Conservation (phyloP, 139 green algal species). For the Chlorella sp. region DNA sequence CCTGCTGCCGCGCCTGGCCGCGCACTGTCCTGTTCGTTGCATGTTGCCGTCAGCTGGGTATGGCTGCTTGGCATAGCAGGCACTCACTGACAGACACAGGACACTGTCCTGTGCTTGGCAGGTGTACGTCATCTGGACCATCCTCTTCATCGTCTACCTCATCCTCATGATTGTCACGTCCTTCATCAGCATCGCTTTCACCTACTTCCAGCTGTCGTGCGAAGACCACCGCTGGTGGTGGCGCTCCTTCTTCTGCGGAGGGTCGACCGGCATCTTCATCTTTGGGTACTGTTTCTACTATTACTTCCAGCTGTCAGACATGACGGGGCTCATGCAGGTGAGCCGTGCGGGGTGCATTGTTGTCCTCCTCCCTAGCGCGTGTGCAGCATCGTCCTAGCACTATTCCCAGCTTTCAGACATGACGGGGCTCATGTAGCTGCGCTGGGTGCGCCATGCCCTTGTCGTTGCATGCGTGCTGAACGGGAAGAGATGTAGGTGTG, state of each 20-base stretch:
- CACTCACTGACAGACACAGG: neutral
- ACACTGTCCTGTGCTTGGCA: neutral
- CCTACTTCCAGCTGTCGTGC: constrained; percentile 93
- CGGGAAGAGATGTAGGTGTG: no score
- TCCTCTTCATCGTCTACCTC: constrained; percentile 92
- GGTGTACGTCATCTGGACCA: constrained; percentile 91
- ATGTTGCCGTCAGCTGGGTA: no score
- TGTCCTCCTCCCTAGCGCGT: no score
- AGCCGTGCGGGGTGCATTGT: no score
- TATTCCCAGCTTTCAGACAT: constrained; percentile 83
- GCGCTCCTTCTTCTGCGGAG: constrained; percentile 91
- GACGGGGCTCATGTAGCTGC: constrained; percentile 67
- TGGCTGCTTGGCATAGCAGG: no score
- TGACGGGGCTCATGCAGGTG: constrained; percentile 75
- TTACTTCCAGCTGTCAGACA: constrained; percentile 79
- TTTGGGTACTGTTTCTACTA: constrained; percentile 99
- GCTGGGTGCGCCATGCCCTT: no score
- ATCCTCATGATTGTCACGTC: constrained; percentile 91
- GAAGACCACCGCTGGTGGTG: constrained; percentile 96
- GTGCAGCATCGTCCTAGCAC: no score
- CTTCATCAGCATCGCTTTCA: constrained; percentile 93
- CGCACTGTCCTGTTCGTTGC: no score
- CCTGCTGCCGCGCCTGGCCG: neutral
- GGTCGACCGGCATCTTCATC: constrained; percentile 92
- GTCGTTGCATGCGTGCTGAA: no score